Conservation (phyloP, 306 rosid species). For the Nissolia schottii region DNA sequence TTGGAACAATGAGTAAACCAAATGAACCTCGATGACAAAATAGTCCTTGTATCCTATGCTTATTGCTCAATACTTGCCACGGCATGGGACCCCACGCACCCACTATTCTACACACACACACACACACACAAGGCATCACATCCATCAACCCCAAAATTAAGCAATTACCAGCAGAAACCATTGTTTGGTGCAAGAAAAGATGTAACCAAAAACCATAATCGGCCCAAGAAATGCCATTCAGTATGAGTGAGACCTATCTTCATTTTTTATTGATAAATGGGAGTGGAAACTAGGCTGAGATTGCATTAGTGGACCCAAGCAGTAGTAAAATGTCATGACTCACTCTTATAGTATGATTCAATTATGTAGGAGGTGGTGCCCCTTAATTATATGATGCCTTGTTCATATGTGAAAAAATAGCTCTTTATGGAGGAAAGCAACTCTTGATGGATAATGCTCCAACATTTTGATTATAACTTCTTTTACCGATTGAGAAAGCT, state of each 20-base stretch:
- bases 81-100: conserved; percentile 11
- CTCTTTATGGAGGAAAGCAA: background rate
- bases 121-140: conserved; percentile 18
- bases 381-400: background rate
- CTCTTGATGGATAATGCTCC: background rate
- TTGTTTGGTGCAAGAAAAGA: conserved; percentile 24
- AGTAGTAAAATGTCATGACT: conserved; percentile 8
- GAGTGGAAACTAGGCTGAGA: background rate
- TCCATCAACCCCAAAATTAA: background rate
- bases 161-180: background rate
- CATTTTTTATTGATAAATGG: background rate
- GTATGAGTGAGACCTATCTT: conserved; percentile 17
- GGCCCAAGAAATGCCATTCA: background rate
- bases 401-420: background rate
- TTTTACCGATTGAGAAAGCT: background rate
- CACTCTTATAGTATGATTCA: conserved; percentile 27
- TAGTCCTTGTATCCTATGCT: conserved; percentile 18
- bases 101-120: conserved; percentile 4
- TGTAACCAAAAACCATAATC: conserved; percentile 20
- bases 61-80: conserved; percentile 29
- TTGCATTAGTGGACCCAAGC: conserved; percentile 32
- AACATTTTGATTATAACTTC: background rate
- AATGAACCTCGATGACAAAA: conserved; percentile 20
- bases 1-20: background rate
- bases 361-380: conserved; percentile 28